phyloP scores from a whole-genome alignment of 2,329 filamentous ascomycete genomes.

The Penicillium sclerotiorum region DNA sequence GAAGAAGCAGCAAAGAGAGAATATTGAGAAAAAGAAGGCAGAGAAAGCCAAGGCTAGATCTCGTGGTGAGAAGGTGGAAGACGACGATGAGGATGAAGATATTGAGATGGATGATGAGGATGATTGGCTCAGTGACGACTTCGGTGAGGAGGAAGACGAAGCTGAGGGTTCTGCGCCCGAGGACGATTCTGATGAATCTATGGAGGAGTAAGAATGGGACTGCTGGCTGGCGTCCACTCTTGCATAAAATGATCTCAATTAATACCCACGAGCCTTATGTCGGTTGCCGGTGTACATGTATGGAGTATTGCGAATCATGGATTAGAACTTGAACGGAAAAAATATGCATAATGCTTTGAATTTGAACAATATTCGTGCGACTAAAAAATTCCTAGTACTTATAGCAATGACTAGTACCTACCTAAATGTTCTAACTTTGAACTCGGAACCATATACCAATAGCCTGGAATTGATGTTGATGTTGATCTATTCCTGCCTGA shows the following conservation, averaged over 20 bases:
- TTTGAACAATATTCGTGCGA: too few relatives aligned
- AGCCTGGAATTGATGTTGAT: too few relatives aligned
- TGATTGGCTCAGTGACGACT: conserved; percentile 55
- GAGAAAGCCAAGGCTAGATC: conserved; percentile 55
- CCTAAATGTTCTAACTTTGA: too few relatives aligned
- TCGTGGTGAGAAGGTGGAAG: conserved; percentile 48
- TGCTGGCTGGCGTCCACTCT: background rate
- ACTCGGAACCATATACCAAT: too few relatives aligned
- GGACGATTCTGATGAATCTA: conserved; percentile 37
- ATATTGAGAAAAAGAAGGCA: conserved; percentile 83
- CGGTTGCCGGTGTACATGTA: conserved; percentile 22
- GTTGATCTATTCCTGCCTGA: too few relatives aligned
- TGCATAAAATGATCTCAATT: conserved; percentile 7
- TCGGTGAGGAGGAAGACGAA: conserved; percentile 48
- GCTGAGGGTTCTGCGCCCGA: conserved; percentile 51
- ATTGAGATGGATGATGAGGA: conserved; percentile 57
- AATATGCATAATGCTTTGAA: conserved; percentile 9
- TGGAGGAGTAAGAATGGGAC: conserved; percentile 41
- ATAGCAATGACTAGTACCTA: too few relatives aligned
- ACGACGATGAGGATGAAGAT: conserved; percentile 54
- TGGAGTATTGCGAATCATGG: conserved; percentile 14
- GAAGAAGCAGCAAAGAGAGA: conserved; percentile 81
- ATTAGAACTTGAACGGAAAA: background rate
- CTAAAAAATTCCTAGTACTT: too few relatives aligned
- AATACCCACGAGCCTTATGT: conserved; percentile 21